Evolutionary conservation across 129 eudicot genomes (phyloP), one percentile per base, ranked within the genome.

Genomic region (carrot (Daucus carota)): DNA sequence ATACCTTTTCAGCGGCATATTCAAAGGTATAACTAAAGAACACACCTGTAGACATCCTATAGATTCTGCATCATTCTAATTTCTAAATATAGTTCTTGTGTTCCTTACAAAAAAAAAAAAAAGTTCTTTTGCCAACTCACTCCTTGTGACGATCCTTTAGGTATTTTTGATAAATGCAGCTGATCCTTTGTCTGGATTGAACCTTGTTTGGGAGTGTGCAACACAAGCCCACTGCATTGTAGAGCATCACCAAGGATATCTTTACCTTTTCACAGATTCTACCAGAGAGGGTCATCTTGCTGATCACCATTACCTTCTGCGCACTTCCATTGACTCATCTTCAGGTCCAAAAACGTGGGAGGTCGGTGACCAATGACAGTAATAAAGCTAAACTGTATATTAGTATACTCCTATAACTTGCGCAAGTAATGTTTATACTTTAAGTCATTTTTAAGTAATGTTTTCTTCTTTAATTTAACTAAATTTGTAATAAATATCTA

Each of bases 251-350:
- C 86, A 82, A 81, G 94, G 94, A 43, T 82, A 83, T 79, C 90
- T 94, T 48, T 94, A 87, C 79, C 88, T 94, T 26, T 94, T 91
- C 73, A 94, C 98, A 14, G 85, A 94, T 86, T 97, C 98, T 75
- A 79, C 84, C 24, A 84, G 76, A 75, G 82, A 84, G 5, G 96
- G 93, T 31, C 86, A 89, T 50, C 83, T 86, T 41, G 87, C 82
- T 66, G 89, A 94, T 82, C 74, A 75, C 80, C 98, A 94, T 83
- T 91, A 94, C 79, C 90, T 94, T 16, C 86, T 91, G 43, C 86
- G 92, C 50, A 76, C 92, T 71, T 84, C 96, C 28, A 77, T 87
- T 50, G 72, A 70, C 73, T 59, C 82, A 77, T 77, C 88, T 32
- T 52, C 68, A 40, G 75, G 75, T 78, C 88, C 87, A 52, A 86